Conservation (phyloP, 805 yeast genomes). For the Lachancea quebecensis region DNA sequence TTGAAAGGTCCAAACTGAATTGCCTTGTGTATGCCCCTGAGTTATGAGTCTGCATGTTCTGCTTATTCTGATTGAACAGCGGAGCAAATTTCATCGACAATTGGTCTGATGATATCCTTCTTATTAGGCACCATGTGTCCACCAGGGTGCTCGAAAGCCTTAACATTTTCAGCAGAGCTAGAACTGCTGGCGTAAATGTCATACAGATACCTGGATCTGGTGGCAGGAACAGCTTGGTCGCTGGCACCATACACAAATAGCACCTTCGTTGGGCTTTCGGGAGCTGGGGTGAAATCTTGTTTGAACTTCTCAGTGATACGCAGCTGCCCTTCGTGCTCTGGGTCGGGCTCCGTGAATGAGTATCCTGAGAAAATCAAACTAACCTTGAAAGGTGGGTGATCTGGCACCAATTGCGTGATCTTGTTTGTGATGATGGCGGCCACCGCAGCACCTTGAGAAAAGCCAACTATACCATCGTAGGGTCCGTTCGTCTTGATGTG, state of each 20-base stretch:
- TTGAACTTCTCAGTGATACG: slow-evolving; percentile 34
- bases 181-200: slow-evolving; percentile 39
- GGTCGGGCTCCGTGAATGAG: slow-evolving; percentile 38
- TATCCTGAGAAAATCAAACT: slow-evolving; percentile 72
- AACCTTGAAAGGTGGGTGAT: slow-evolving; percentile 49
- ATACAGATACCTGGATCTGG: slow-evolving; percentile 56
- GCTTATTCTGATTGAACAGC: neutral
- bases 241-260: slow-evolving; percentile 79
- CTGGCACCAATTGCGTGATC: slow-evolving; percentile 47
- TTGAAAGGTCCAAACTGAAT: no score
- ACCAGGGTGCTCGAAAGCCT: slow-evolving; percentile 75
- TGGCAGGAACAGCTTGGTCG: slow-evolving; percentile 78
- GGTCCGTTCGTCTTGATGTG: slow-evolving; percentile 66
- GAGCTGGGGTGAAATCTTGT: slow-evolving; percentile 28
- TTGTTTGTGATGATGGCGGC: slow-evolving; percentile 62
- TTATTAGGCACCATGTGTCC: slow-evolving; percentile 96
- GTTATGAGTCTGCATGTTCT: neutral
- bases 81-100: slow-evolving; percentile 34
- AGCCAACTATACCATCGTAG: slow-evolving; percentile 82
- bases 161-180: slow-evolving; percentile 36
- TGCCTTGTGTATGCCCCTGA: no score
- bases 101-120: slow-evolving; percentile 44
- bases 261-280: slow-evolving; percentile 35
- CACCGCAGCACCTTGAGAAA: slow-evolving; percentile 91
- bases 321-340: slow-evolving; percentile 28